These are phyloP conservation scores for Kewa caespitosa DNA, from an alignment of 179 eudicot genomes.

Conservation along the genomic window DNA sequence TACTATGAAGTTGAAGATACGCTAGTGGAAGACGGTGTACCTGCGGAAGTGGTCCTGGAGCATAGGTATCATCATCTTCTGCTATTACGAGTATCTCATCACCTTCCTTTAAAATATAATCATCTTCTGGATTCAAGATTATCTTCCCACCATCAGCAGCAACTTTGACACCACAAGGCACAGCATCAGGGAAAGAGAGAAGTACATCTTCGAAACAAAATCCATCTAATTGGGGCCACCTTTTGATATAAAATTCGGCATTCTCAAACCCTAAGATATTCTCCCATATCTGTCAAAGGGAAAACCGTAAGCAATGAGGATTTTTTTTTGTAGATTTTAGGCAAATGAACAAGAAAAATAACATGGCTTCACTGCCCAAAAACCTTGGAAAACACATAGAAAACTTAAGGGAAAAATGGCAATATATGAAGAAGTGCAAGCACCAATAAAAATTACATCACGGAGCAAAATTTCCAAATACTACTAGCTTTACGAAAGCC, in stretches of 20 bases:
- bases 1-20: not conserved
- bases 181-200: slow-evolving; percentile 84
- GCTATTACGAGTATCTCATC: slow-evolving; percentile 78
- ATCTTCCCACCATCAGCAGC: slow-evolving; percentile 77
- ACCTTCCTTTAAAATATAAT: slow-evolving; percentile 60
- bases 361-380: not conserved
- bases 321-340: too few species aligned
- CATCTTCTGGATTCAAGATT: slow-evolving; percentile 77
- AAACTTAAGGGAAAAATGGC: not conserved
- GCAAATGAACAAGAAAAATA: not conserved
- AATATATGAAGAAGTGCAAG: not conserved
- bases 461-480: not conserved
- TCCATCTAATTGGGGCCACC: slow-evolving; percentile 86
- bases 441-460: not conserved
- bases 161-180: slow-evolving; percentile 91
- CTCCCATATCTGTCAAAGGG: slow-evolving; percentile 79
- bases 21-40: slow-evolving; percentile 32
- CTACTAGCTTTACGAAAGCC: not conserved
- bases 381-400: not conserved
- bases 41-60: slow-evolving; percentile 68
- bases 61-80: slow-evolving; percentile 85
- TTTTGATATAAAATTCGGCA: slow-evolving; percentile 90
- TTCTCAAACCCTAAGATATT: slow-evolving; percentile 92
- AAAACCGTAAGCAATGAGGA: not conserved
- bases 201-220: slow-evolving; percentile 61